phyloP scores from a whole-genome alignment of 371 early-diverging fungal species.

The Mortierella sp. region DNA sequence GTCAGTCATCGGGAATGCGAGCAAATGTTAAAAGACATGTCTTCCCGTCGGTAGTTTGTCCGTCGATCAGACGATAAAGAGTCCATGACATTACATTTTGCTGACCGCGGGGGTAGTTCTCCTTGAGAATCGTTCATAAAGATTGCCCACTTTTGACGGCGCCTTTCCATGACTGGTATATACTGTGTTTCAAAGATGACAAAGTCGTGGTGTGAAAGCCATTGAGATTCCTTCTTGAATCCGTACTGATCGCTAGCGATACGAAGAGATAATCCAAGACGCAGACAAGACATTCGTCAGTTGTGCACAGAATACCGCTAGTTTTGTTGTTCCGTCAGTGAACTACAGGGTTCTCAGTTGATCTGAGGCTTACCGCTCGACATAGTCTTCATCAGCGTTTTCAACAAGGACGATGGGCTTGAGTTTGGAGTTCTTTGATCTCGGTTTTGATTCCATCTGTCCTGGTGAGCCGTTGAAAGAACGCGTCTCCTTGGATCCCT shows the following conservation, averaged over 20 bases:
- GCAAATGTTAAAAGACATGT: not conserved
- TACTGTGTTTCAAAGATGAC: slow-evolving; percentile 67
- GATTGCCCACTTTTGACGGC: slow-evolving; percentile 70
- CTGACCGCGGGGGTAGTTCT: slow-evolving; percentile 64
- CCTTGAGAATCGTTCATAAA: slow-evolving; percentile 66
- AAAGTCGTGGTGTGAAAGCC: slow-evolving; percentile 67
- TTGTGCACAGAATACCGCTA: no score
- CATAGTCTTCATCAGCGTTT: slow-evolving; percentile 41
- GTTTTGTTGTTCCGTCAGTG: no score
- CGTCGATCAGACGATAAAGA: not conserved
- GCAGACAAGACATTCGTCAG: slow-evolving; percentile 2
- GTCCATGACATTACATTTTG: slow-evolving; percentile 62
- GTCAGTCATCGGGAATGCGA: not conserved
- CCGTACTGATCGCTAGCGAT: slow-evolving; percentile 72
- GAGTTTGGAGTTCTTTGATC: slow-evolving; percentile 36
- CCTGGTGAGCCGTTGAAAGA: slow-evolving; percentile 44
- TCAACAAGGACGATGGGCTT: slow-evolving; percentile 46
- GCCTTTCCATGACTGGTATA: slow-evolving; percentile 65
- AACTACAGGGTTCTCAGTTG: no score
- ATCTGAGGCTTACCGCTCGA: slow-evolving; percentile 33
- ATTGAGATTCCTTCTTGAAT: slow-evolving; percentile 70
- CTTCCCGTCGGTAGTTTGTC: not conserved
- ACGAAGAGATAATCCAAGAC: not conserved
- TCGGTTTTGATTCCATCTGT: slow-evolving; percentile 40
- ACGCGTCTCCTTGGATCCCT: slow-evolving; percentile 49